phyloP scores from a whole-genome alignment of 169 alveolate genomes.

The Cryptosporidium andersoni region DNA sequence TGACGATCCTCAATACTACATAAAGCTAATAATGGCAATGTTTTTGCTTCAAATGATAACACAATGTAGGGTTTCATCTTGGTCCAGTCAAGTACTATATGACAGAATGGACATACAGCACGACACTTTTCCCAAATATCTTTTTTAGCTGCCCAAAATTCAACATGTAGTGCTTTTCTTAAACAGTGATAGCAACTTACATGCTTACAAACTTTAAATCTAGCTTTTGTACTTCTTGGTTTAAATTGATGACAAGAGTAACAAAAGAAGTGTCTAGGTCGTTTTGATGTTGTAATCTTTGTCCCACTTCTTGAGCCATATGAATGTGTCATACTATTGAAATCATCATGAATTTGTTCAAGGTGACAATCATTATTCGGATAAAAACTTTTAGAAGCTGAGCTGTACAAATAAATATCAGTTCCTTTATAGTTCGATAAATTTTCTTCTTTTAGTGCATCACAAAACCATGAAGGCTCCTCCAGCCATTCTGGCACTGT shows the following conservation, averaged over 20 bases:
- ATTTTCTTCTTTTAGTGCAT: too few species aligned
- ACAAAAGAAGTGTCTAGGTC: conserved; percentile 68
- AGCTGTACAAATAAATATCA: too few species aligned
- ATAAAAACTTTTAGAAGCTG: too few species aligned
- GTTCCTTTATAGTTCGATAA: too few species aligned
- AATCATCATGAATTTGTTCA: too few species aligned
- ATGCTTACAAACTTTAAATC: conserved; percentile 67
- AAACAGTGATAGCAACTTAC: conserved; percentile 66
- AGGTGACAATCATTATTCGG: too few species aligned
- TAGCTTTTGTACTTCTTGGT: conserved; percentile 64
- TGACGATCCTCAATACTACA: conserved; percentile 45
- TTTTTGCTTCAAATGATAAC: conserved; percentile 50
- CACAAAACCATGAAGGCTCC: too few species aligned
- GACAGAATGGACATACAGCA: conserved; percentile 67
- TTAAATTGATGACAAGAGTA: conserved; percentile 48
- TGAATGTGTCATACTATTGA: not conserved
- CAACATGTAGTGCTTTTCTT: conserved; percentile 66
- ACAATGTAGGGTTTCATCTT: conserved; percentile 60
- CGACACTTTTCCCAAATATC: conserved; percentile 68
- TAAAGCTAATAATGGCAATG: conserved; percentile 45
- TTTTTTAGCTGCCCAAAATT: conserved; percentile 72
- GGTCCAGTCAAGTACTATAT: conserved; percentile 51
- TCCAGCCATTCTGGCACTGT: too few species aligned
- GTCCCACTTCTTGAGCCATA: not conserved
- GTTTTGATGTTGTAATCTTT: not conserved